Conservation (phyloP, 192 early-diverging fungal genomes). For the Geosiphon pyriformis region DNA sequence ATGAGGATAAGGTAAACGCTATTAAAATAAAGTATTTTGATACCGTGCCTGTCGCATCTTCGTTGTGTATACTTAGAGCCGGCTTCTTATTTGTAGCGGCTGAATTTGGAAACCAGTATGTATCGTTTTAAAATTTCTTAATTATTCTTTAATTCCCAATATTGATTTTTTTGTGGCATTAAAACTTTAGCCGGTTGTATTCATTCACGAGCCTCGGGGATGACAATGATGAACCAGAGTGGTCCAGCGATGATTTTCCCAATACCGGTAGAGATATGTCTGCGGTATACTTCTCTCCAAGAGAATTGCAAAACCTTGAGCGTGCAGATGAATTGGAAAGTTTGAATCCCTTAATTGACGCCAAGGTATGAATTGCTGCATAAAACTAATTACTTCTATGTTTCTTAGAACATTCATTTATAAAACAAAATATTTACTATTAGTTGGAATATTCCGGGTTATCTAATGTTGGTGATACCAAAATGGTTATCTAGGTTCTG, state of each 20-base stretch:
- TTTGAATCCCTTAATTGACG: conserved; percentile 72
- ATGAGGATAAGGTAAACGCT: conserved; percentile 50
- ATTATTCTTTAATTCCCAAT: neutral
- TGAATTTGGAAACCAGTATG: conserved; percentile 93
- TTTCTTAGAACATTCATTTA: too few relatives aligned
- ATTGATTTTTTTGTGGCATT: conserved; percentile 14
- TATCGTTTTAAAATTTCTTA: neutral
- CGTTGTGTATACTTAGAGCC: conserved; percentile 80
- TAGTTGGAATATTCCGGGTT: too few relatives aligned
- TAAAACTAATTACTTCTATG: too few relatives aligned
- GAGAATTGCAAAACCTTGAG: conserved; percentile 74
- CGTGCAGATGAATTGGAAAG: conserved; percentile 91
- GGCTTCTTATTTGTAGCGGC: conserved; percentile 90
- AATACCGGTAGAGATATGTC: conserved; percentile 45
- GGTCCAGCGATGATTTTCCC: conserved; percentile 63
- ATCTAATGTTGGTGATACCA: too few relatives aligned
- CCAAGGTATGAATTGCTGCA: conserved; percentile 43
- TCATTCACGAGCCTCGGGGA: conserved; percentile 94
- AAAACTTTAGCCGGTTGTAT: conserved; percentile 63
- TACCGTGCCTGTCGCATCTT: conserved; percentile 75
- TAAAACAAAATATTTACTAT: too few relatives aligned
- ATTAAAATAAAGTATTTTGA: conserved; percentile 95
- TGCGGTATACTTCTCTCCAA: conserved; percentile 64
- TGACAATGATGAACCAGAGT: conserved; percentile 79
- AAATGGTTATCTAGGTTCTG: conserved; percentile 56